Evolutionary conservation across 768 basidiomycete genomes (phyloP).

Genomic region (Naganishia onofrii): DNA sequence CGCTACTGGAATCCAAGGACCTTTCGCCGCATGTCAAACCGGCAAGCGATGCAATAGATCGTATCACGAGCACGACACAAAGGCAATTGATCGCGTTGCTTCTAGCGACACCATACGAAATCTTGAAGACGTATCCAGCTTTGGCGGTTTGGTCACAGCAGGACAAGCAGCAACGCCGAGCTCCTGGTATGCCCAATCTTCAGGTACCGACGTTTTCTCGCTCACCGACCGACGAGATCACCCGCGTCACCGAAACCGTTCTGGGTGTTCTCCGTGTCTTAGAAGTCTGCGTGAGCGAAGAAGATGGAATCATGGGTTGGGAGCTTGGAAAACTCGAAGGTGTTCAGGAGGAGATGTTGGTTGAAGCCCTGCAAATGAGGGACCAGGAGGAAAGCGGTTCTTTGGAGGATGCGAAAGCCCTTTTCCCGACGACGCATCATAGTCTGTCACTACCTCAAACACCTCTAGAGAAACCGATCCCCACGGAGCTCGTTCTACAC

Average conservation of each 20-base stretch:
- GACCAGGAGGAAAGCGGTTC: background rate
- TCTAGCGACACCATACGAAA: slow-evolving; percentile 6
- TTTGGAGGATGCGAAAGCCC: background rate
- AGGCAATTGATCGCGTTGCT: slow-evolving; percentile 1
- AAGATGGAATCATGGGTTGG: slow-evolving; percentile 46
- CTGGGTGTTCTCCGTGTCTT: slow-evolving; percentile 89
- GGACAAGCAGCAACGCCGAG: slow-evolving; percentile 57
- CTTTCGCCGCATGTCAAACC: slow-evolving; percentile 7
- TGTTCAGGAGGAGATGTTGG: slow-evolving; percentile 17
- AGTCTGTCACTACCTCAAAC: background rate
- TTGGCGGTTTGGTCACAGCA: slow-evolving; percentile 67
- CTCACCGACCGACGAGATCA: slow-evolving; percentile 81
- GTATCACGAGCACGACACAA: background rate
- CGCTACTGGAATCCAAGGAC: slow-evolving; percentile 7
- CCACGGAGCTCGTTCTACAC: slow-evolving; percentile 77
- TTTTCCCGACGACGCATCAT: slow-evolving; percentile 15
- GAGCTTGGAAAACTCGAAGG: slow-evolving; percentile 55
- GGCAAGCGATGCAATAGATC: slow-evolving; percentile 17
- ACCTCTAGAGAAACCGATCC: slow-evolving; percentile 51
- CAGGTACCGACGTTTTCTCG: slow-evolving; percentile 87
- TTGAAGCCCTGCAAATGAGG: slow-evolving; percentile 6
- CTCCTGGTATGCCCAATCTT: slow-evolving; percentile 52
- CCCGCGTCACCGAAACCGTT: slow-evolving; percentile 87
- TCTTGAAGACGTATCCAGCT: slow-evolving; percentile 66
- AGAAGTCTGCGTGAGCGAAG: slow-evolving; percentile 86